A percentile compares a stretch with the other conserved stretches of the same genome.
phyloP scores from a whole-genome alignment of 139 green algal genomes.

The Chlorella sp. region DNA sequence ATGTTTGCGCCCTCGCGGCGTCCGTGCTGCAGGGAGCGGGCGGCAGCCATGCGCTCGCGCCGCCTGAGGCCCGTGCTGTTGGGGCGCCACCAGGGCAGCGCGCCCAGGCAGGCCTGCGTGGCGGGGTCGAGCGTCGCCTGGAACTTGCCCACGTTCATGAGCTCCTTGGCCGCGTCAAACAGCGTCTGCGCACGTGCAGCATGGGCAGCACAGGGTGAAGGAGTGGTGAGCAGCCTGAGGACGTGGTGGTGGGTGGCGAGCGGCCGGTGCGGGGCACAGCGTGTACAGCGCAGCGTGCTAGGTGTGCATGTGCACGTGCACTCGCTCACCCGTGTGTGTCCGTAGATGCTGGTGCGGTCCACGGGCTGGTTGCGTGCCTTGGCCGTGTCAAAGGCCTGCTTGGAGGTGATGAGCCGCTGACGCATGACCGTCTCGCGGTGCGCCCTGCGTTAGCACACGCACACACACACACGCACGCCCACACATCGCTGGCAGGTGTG shows the following conservation, averaged over 20 bases:
- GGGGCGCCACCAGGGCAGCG: constrained; percentile 23
- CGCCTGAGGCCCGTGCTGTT: neutral
- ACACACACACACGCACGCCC: too few species aligned
- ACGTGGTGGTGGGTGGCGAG: too few species aligned
- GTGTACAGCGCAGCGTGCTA: neutral
- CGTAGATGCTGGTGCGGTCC: constrained; percentile 8
- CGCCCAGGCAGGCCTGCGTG: constrained; percentile 1
- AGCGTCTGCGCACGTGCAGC: neutral
- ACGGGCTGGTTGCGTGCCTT: constrained; percentile 9
- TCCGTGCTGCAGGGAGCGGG: neutral
- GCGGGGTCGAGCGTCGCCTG: constrained; percentile 13
- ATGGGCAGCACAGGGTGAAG: neutral
- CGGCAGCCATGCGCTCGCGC: too few species aligned
- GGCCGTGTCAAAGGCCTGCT: constrained; percentile 11
- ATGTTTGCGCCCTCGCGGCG: too few species aligned
- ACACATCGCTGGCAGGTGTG: too few species aligned
- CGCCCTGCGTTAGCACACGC: constrained; percentile 6
- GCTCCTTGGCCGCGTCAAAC: neutral
- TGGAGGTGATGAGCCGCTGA: constrained; percentile 1
- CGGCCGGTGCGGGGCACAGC: neutral
- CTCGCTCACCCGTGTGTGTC: constrained; percentile 9
- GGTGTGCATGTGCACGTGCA: neutral
- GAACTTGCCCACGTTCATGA: constrained; percentile 24
- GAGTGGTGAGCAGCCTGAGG: too few species aligned
- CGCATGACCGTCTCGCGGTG: constrained; percentile 5